These are phyloP conservation scores for Claviceps quebecensis DNA, from an alignment of 2,329 filamentous ascomycete species.

Conservation along the genomic window DNA sequence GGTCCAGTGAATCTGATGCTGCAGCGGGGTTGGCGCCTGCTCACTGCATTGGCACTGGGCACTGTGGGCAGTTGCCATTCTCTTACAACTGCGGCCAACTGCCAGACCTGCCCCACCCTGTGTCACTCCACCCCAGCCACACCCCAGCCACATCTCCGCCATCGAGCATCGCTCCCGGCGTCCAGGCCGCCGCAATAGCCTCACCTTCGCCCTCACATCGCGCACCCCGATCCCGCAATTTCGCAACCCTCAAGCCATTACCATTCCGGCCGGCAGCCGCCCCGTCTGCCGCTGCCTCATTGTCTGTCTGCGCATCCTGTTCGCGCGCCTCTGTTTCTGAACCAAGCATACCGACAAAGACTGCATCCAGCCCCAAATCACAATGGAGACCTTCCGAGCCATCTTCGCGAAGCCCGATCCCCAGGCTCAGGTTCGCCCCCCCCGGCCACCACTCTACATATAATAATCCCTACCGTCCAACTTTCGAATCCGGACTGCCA, in stretches of 20 bases:
- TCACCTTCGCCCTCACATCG: neutral
- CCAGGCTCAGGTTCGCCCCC: slow-evolving; percentile 60
- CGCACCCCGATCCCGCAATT: neutral
- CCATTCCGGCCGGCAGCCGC: neutral
- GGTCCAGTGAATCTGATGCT: neutral
- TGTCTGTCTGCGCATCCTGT: neutral
- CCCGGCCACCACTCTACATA: neutral
- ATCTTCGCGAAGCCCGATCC: slow-evolving; percentile 90
- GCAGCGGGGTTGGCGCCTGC: neutral
- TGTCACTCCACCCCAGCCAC: neutral
- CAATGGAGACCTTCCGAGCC: slow-evolving; percentile 75
- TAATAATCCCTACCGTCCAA: neutral
- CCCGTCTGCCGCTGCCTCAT: neutral
- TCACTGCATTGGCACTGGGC: neutral
- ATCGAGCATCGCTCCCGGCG: neutral
- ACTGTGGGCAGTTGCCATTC: too few species aligned
- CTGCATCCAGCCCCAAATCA: slow-evolving; percentile 4
- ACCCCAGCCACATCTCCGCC: neutral
- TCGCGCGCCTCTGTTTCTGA: neutral
- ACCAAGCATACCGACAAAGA: neutral
- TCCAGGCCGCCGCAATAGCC: neutral
- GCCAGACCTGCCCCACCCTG: neutral
- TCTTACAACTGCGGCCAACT: neutral
- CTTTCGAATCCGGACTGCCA: slow-evolving; percentile 1
- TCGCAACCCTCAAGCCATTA: neutral